Base-by-base conservation (phyloP, 176 grass and related monocot genomes). In the Avena insularis region DNA sequence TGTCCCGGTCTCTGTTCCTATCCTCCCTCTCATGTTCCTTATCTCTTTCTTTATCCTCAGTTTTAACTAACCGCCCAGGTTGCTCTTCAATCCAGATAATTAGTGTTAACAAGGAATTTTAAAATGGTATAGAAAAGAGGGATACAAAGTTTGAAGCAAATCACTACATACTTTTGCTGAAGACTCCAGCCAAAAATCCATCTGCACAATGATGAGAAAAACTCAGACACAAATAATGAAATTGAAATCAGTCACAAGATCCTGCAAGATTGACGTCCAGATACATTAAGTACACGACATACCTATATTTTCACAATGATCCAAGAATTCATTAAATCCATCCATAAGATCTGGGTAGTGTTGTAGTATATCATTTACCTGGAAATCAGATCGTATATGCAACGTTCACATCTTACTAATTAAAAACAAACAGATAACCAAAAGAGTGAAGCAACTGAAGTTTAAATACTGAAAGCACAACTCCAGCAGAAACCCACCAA, bases 301-400 rank as follows among this genome's bases (percentile, higher is more conserved):
- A 98, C 96, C 90, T 84, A 93, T 92, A 82, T 94, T 96, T 70
- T 94, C 89, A 43, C 97, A 92, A 82, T 94, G 92, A 23, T 91
- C 84, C 64, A 98, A 94, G 88, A 99, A 94, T 85, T 99, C 89
- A 62, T 93, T 99, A 75, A 99, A 99, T 60, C 92, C 97, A 86
- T 92, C 94, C 92, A 93, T 88, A 71, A 99, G 94, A 93, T 99
- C 94, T 71, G 89, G 97, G 81, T 94, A 86, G 71, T 93, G 91
- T 59, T 85, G 92, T 79, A 99, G 92, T 85, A 99, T 94, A 81
- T 89, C 97, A 8, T 85, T 87, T 63, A 95, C 92, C 97, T 99
- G 72, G 43, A 91, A 86, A 80, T 21, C 58, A 82, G 40, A 61
- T 51, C 12, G 58, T 13, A 60, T 70, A 48, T 82, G 72, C 19